phyloP scores from a whole-genome alignment of 1,284 basidiomycete genomes.

The Austroboletus novae-zelandiae region DNA sequence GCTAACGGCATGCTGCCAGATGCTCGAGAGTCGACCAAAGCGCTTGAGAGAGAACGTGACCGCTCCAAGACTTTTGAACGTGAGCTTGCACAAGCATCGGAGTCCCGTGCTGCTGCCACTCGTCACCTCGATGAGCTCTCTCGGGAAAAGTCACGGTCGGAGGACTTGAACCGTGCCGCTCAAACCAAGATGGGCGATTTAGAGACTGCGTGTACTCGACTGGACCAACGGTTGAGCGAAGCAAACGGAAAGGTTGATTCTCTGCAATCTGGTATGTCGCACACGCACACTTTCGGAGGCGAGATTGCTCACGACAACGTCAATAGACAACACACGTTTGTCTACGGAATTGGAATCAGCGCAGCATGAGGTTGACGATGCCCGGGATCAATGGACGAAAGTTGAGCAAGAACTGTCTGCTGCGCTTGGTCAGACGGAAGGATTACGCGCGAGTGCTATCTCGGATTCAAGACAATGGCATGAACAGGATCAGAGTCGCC shows the following conservation, averaged over 20 bases:
- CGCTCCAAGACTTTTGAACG: constrained; percentile 17
- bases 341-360: constrained; percentile 16
- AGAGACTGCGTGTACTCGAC: constrained; percentile 8
- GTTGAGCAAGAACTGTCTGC: constrained; percentile 24
- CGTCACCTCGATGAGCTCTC: constrained; percentile 19
- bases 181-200: constrained; percentile 18
- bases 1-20: constrained; percentile 8
- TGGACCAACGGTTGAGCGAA: constrained; percentile 12
- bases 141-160: constrained; percentile 29
- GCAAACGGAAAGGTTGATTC: constrained; percentile 8
- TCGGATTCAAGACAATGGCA: constrained; percentile 20
- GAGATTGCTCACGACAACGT: not conserved
- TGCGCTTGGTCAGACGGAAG: constrained; percentile 20
- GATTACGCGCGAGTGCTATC: constrained; percentile 13
- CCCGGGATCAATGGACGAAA: constrained; percentile 8
- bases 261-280: constrained; percentile 21
- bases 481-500: constrained; percentile 49
- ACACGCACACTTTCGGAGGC: constrained; percentile 3
- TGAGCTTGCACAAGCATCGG: constrained; percentile 17
- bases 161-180: constrained; percentile 24
- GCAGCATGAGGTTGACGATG: constrained; percentile 10
- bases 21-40: constrained; percentile 4
- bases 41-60: constrained; percentile 17
- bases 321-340: constrained; percentile 20
- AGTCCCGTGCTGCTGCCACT: constrained; percentile 5